Percentiles rank a stretch among this genome's conserved stretches.
These are phyloP conservation scores for Phycomyces blakesleeanus DNA, from an alignment of 192 early-diverging fungal species.

Conservation along the genomic window DNA sequence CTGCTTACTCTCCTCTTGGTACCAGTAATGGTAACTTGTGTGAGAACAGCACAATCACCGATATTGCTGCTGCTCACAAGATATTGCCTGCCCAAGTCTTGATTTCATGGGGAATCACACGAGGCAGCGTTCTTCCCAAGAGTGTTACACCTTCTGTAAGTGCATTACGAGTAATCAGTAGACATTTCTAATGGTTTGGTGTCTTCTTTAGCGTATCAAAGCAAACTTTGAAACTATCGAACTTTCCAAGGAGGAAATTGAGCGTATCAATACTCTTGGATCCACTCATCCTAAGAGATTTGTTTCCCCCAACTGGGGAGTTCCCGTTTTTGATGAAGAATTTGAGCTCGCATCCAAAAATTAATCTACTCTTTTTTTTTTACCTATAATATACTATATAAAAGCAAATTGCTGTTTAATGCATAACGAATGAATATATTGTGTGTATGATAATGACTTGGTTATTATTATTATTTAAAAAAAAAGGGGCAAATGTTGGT, in stretches of 20 bases:
- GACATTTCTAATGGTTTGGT: background rate
- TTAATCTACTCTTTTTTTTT: too few relatives aligned
- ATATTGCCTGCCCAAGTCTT: slow-evolving; percentile 69
- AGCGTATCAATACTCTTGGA: slow-evolving; percentile 36
- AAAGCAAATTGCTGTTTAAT: too few relatives aligned
- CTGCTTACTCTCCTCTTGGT: slow-evolving; percentile 85
- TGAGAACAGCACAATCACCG: slow-evolving; percentile 40
- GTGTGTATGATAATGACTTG: too few relatives aligned
- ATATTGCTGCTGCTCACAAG: slow-evolving; percentile 66
- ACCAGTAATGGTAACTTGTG: slow-evolving; percentile 26
- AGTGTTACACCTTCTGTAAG: slow-evolving; percentile 51
- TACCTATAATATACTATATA: too few relatives aligned
- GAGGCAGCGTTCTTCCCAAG: slow-evolving; percentile 84
- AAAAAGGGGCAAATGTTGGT: too few relatives aligned
- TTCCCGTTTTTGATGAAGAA: too few relatives aligned
- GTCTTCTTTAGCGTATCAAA: slow-evolving; percentile 43
- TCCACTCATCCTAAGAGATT: slow-evolving; percentile 30
- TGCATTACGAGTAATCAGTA: too few relatives aligned
- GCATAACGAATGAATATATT: too few relatives aligned
- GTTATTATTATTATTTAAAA: too few relatives aligned
- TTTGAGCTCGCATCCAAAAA: too few relatives aligned
- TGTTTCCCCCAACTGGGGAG: background rate
- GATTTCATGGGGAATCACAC: slow-evolving; percentile 75
- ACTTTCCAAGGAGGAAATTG: slow-evolving; percentile 40
- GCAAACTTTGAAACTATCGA: slow-evolving; percentile 54